phyloP scores from a whole-genome alignment of 441 rosid species.

The Erodium moschatum region DNA sequence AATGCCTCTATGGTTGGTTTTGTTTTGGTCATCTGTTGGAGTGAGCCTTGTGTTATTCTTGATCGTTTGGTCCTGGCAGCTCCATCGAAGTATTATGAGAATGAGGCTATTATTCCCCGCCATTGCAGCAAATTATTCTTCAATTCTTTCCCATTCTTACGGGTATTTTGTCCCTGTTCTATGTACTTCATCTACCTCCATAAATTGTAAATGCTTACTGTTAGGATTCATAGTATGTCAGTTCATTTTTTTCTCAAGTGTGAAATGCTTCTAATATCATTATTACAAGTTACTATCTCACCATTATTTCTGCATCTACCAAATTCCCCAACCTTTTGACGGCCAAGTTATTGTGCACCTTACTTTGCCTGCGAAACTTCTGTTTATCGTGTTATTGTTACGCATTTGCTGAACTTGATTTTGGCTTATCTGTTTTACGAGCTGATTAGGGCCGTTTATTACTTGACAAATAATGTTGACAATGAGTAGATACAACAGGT shows the following conservation, averaged over 20 bases:
- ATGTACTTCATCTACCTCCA: slow-evolving; percentile 12
- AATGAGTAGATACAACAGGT: background rate
- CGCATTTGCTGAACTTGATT: too few species aligned
- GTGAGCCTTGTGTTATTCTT: slow-evolving; percentile 44
- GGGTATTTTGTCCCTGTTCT: slow-evolving; percentile 30
- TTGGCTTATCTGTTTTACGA: too few species aligned
- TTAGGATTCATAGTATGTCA: slow-evolving; percentile 28
- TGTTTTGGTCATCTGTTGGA: slow-evolving; percentile 67
- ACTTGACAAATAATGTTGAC: background rate
- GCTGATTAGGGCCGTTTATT: too few species aligned
- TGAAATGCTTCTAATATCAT: too few species aligned
- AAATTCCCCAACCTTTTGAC: too few species aligned
- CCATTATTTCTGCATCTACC: too few species aligned
- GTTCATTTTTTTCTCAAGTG: slow-evolving; percentile 17
- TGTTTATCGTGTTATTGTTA: too few species aligned
- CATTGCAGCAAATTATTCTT: slow-evolving; percentile 29
- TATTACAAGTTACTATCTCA: too few species aligned
- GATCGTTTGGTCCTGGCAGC: slow-evolving; percentile 71
- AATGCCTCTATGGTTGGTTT: slow-evolving; percentile 73
- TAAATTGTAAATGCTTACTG: slow-evolving; percentile 45
- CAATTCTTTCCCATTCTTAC: slow-evolving; percentile 29
- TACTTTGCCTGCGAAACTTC: too few species aligned
- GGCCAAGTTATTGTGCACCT: too few species aligned
- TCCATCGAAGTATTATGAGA: slow-evolving; percentile 44
- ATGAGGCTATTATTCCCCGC: slow-evolving; percentile 49